A percentile compares a stretch with the other conserved stretches of the same genome.
Conservation (phyloP, 768 basidiomycete genomes). For the Kwoniella sp. region DNA sequence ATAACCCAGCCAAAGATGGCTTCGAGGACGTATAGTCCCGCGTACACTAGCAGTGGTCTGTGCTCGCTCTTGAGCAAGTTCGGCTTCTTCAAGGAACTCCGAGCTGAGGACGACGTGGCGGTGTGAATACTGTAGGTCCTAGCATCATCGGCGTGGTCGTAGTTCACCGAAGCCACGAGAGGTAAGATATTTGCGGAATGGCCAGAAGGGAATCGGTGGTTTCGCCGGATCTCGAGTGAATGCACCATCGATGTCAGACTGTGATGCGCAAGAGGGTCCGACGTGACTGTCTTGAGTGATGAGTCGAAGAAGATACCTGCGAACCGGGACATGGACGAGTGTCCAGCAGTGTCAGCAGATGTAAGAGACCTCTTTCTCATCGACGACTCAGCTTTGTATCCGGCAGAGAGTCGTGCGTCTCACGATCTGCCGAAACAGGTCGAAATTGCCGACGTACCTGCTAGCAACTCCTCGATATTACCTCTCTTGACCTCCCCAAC, state of each 20-base stretch:
- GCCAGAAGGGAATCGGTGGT: constrained; percentile 21
- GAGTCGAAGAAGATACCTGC: constrained; percentile 21
- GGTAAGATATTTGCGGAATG: neutral
- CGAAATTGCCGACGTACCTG: constrained; percentile 22
- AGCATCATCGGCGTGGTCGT: neutral
- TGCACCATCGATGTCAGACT: constrained; percentile 12
- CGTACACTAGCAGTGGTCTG: constrained; percentile 15
- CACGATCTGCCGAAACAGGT: too few relatives aligned
- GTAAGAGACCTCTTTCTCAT: too few relatives aligned
- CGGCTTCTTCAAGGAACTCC: neutral
- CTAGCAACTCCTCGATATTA: constrained; percentile 25
- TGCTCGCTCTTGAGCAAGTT: neutral
- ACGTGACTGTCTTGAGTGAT: neutral
- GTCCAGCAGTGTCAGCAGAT: neutral
- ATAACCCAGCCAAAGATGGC: constrained; percentile 4
- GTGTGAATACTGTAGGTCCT: neutral
- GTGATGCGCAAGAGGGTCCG: constrained; percentile 20
- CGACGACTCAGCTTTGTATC: too few relatives aligned
- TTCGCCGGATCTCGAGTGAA: constrained; percentile 18
- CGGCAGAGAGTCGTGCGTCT: neutral
- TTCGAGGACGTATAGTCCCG: neutral
- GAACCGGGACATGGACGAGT: neutral
- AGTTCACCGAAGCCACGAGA: neutral
- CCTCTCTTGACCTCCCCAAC: constrained; percentile 16
- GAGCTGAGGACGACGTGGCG: too few relatives aligned